Percentiles rank a stretch among this genome's conserved stretches.
phyloP scores from a whole-genome alignment of 495 filamentous ascomycete species.

The Lasiosphaeriaceae sp. region DNA sequence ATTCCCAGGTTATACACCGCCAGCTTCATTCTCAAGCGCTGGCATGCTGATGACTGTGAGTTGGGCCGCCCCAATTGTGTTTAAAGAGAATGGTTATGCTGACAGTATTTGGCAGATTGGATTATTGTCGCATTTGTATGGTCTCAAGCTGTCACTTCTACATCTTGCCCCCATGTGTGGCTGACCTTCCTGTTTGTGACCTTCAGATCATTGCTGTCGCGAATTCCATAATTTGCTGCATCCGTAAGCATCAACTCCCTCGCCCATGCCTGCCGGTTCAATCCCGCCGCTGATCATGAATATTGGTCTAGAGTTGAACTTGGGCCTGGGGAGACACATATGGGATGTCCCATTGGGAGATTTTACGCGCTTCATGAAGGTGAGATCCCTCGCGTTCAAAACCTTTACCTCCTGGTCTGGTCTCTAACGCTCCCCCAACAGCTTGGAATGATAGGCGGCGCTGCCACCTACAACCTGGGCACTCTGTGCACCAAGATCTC shows the following conservation, averaged over 20 bases:
- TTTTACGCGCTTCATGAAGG: conserved; percentile 4
- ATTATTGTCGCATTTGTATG: too few relatives aligned
- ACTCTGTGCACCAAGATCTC: conserved; percentile 31
- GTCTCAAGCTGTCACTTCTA: too few relatives aligned
- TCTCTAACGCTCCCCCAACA: neutral
- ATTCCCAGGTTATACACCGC: conserved; percentile 18
- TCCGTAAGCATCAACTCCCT: conserved; percentile 4
- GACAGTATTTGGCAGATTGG: neutral
- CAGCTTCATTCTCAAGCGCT: conserved; percentile 16
- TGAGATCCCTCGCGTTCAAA: too few relatives aligned
- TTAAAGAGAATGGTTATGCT: neutral
- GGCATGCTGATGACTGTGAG: conserved; percentile 26
- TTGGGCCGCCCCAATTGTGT: neutral
- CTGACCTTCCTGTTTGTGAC: neutral
- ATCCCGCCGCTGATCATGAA: too few relatives aligned
- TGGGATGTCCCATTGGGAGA: neutral
- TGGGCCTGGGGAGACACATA: conserved; percentile 4
- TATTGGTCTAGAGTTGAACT: neutral
- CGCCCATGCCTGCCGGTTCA: too few relatives aligned
- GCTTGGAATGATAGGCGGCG: conserved; percentile 18
- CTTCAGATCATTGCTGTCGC: conserved; percentile 5
- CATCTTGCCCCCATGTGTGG: too few relatives aligned
- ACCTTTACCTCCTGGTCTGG: too few relatives aligned
- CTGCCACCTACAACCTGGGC: conserved; percentile 22
- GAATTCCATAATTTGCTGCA: conserved; percentile 2